These are phyloP conservation scores for Grigorovia jiainica DNA, from an alignment of 805 yeast genomes.

Conservation along the genomic window DNA sequence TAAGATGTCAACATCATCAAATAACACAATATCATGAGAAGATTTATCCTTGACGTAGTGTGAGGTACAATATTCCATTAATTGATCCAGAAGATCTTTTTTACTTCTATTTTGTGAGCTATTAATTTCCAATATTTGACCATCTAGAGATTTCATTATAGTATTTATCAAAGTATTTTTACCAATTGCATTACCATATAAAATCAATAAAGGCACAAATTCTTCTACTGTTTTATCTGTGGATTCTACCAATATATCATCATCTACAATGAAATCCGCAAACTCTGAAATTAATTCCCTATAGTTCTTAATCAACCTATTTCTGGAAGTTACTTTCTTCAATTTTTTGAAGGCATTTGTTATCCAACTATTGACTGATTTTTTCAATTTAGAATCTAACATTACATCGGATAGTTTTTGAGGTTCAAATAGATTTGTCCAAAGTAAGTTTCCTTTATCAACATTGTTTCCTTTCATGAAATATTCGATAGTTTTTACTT, in stretches of 20 bases:
- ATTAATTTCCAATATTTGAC: conserved; percentile 76
- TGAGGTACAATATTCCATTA: conserved; percentile 77
- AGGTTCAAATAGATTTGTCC: conserved; percentile 29
- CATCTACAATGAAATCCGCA: conserved; percentile 30
- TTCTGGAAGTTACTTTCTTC: conserved; percentile 29
- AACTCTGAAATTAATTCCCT: conserved; percentile 20
- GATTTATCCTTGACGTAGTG: conserved; percentile 53
- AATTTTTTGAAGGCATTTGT: conserved; percentile 26
- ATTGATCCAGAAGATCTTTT: conserved; percentile 52
- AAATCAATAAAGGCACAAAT: conserved; percentile 53
- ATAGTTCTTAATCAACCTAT: conserved; percentile 20
- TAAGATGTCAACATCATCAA: conserved; percentile 80
- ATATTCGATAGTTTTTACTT: neutral
- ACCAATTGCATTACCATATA: conserved; percentile 70
- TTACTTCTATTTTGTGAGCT: conserved; percentile 64
- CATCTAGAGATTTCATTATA: conserved; percentile 48
- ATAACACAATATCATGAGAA: conserved; percentile 56
- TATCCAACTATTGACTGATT: conserved; percentile 25
- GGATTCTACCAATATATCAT: conserved; percentile 12
- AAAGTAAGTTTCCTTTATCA: conserved; percentile 8
- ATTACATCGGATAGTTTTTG: conserved; percentile 23
- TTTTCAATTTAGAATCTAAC: conserved; percentile 15
- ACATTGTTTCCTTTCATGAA: neutral
- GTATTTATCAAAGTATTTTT: conserved; percentile 70
- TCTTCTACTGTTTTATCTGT: conserved; percentile 14